These are phyloP conservation scores for Dothideomycetes sp. DNA, from an alignment of 2,329 filamentous ascomycete species.

Conservation along the genomic window DNA sequence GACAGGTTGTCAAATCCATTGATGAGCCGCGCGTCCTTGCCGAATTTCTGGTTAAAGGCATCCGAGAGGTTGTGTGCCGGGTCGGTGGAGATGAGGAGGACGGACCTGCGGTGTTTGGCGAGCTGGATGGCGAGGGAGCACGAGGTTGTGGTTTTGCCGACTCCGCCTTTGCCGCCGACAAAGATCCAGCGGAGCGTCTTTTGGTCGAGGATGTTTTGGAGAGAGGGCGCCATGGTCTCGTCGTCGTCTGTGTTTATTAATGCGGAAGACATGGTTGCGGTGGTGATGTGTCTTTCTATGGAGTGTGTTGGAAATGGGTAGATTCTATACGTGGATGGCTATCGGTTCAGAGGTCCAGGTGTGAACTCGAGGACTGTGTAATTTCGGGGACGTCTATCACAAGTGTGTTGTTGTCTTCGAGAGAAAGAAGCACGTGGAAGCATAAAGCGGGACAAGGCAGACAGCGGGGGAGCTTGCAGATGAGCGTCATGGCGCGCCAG, in stretches of 20 bases:
- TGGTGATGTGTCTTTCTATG: not conserved
- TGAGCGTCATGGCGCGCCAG: too few relatives aligned
- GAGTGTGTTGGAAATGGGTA: too few relatives aligned
- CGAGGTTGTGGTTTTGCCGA: constrained; percentile 98
- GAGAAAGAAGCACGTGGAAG: too few relatives aligned
- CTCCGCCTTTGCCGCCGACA: constrained; percentile 94
- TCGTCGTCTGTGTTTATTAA: constrained; percentile 48
- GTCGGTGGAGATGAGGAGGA: constrained; percentile 95
- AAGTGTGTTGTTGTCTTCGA: too few relatives aligned
- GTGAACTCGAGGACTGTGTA: too few relatives aligned
- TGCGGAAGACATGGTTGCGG: constrained; percentile 8
- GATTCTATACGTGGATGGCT: too few relatives aligned
- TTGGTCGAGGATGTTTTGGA: constrained; percentile 92
- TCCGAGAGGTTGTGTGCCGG: constrained; percentile 96
- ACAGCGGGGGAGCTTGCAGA: too few relatives aligned
- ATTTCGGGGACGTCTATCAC: too few relatives aligned
- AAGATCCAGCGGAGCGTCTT: constrained; percentile 97
- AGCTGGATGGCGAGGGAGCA: constrained; percentile 98
- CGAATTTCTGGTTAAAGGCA: constrained; percentile 97
- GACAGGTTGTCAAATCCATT: constrained; percentile 89
- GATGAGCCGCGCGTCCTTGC: constrained; percentile 89
- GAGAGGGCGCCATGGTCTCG: constrained; percentile 77
- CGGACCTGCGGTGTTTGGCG: constrained; percentile 84
- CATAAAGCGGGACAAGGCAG: too few relatives aligned
- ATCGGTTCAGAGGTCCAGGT: too few relatives aligned